Evolutionary conservation across 176 grass and related monocot genomes (phyloP).

Genomic region (Paspalum vaginatum): DNA sequence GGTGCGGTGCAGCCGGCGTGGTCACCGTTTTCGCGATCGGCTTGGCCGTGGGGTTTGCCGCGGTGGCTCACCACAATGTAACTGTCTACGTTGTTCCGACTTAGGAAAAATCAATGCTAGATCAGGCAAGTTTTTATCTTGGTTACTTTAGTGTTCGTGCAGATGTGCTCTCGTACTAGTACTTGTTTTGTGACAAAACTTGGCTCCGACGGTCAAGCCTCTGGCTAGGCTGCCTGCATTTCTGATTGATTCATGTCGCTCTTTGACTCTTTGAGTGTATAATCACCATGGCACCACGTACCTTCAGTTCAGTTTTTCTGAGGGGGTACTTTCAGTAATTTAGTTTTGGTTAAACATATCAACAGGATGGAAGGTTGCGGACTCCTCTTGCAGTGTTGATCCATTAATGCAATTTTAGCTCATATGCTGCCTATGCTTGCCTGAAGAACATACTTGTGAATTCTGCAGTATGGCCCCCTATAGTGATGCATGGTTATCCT

Average conservation of each 20-base stretch:
- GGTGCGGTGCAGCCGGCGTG: slow-evolving; percentile 28
- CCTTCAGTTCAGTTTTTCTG: not conserved
- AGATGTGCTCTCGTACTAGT: not conserved
- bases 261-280: too few relatives aligned
- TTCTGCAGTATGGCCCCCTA: not conserved
- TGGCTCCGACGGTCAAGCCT: not conserved
- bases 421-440: not conserved
- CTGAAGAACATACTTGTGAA: not conserved
- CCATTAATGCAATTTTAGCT: not conserved
- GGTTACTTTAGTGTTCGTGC: not conserved
- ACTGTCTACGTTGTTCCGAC: slow-evolving; percentile 42
- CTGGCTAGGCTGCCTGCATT: not conserved
- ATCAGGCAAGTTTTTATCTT: not conserved
- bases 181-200: not conserved
- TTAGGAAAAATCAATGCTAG: not conserved
- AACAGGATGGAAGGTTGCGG: not conserved
- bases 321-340: not conserved
- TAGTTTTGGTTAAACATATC: not conserved
- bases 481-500: not conserved
- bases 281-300: too few relatives aligned
- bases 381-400: not conserved
- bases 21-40: slow-evolving; percentile 21
- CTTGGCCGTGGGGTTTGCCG: slow-evolving; percentile 37
- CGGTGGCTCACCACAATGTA: slow-evolving; percentile 21
- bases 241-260: not conserved